Evolutionary conservation across 2,329 filamentous ascomycete species (phyloP).

Genomic region (Zymoseptoria brevis): DNA sequence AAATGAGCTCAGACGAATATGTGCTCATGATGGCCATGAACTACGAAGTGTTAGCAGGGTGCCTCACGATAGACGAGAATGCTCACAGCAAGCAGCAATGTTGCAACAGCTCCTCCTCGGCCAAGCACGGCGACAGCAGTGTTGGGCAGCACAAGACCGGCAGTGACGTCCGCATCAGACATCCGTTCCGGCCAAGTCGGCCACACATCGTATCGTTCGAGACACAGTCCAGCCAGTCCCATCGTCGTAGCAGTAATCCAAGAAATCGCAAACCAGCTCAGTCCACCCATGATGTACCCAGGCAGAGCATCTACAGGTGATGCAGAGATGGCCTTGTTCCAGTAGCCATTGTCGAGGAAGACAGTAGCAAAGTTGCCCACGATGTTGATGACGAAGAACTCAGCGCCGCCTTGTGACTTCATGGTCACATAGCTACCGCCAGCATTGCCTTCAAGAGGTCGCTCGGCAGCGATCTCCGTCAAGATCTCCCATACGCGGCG

Average conservation of each 20-base stretch:
- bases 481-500: slow-evolving; percentile 30
- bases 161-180: slow-evolving; percentile 62
- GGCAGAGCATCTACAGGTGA: slow-evolving; percentile 31
- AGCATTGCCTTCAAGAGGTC: slow-evolving; percentile 32
- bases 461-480: slow-evolving; percentile 16
- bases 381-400: slow-evolving; percentile 13
- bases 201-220: slow-evolving; percentile 1
- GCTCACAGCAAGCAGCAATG: slow-evolving; percentile 51
- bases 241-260: slow-evolving; percentile 41
- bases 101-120: slow-evolving; percentile 67
- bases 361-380: slow-evolving; percentile 21
- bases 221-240: slow-evolving; percentile 31
- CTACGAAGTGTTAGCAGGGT: neutral
- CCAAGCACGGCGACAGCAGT: slow-evolving; percentile 75
- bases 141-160: slow-evolving; percentile 73
- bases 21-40: slow-evolving; percentile 27
- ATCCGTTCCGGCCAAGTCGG: slow-evolving; percentile 66
- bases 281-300: slow-evolving; percentile 34
- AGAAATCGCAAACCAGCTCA: slow-evolving; percentile 43
- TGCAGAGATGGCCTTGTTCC: slow-evolving; percentile 37
- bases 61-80: neutral
- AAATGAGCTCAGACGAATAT: slow-evolving; percentile 33
- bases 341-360: slow-evolving; percentile 40
- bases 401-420: slow-evolving; percentile 22
- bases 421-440: slow-evolving; percentile 35